Conservation (phyloP, 2,329 filamentous ascomycete species). For the Dendryphion nanum region DNA sequence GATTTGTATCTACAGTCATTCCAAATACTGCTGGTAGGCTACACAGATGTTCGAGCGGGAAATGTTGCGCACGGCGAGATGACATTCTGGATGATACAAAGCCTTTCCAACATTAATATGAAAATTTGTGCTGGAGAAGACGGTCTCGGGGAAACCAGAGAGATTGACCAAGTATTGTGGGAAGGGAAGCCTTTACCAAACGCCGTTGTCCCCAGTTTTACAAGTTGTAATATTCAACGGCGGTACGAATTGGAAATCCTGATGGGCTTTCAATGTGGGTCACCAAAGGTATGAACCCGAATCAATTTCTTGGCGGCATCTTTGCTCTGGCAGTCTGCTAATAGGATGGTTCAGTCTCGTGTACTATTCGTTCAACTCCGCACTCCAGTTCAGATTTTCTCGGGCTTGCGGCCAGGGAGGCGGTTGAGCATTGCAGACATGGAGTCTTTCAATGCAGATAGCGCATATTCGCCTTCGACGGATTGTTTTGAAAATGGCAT, state of each 20-base stretch:
- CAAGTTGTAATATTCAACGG: slow-evolving; percentile 10
- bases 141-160: slow-evolving; percentile 1
- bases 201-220: slow-evolving; percentile 11
- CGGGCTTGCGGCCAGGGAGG: slow-evolving; percentile 7
- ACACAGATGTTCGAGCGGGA: slow-evolving; percentile 11
- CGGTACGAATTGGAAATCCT: slow-evolving; percentile 15
- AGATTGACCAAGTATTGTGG: slow-evolving; percentile 8
- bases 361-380: slow-evolving; percentile 13
- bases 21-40: slow-evolving; percentile 14
- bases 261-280: slow-evolving; percentile 14
- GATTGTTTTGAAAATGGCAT: not conserved
- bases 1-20: slow-evolving; percentile 13
- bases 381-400: slow-evolving; percentile 10
- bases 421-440: not conserved
- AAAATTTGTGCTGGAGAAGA: slow-evolving; percentile 3
- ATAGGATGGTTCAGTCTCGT: slow-evolving; percentile 4
- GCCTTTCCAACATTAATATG: slow-evolving; percentile 10
- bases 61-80: slow-evolving; percentile 5
- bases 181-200: slow-evolving; percentile 3
- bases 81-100: slow-evolving; percentile 14
- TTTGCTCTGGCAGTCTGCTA: not conserved
- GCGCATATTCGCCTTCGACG: not conserved
- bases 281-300: slow-evolving; percentile 3
- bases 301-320: not conserved
- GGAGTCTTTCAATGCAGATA: not conserved